Conservation (phyloP, 176 grass and related monocot genomes). For the Leersia perrieri region DNA sequence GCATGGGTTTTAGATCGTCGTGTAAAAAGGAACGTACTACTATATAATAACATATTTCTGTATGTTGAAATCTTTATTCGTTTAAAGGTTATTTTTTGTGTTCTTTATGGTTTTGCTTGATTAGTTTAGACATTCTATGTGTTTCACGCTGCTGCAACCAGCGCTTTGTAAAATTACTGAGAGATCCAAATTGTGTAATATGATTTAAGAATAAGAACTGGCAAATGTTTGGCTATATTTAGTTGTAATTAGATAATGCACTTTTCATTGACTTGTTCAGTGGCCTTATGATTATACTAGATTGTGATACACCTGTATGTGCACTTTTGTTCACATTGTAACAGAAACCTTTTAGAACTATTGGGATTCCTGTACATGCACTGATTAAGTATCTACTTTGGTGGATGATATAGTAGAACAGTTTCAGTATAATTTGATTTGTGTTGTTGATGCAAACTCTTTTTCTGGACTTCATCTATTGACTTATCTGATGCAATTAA, state of each 20-base stretch:
- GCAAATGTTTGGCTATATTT: background rate
- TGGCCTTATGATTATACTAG: background rate
- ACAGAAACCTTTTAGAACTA: background rate
- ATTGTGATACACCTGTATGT: background rate
- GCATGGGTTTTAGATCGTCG: too few relatives aligned
- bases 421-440: slow-evolving; percentile 4
- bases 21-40: too few relatives aligned
- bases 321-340: background rate
- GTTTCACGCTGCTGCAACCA: background rate
- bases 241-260: background rate
- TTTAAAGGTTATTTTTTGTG: background rate
- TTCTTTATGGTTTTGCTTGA: background rate
- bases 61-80: too few relatives aligned
- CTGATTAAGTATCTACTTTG: background rate
- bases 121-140: background rate
- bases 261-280: background rate
- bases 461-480: background rate
- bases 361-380: too few relatives aligned
- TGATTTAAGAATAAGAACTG: background rate
- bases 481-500: background rate
- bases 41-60: too few relatives aligned
- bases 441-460: background rate
- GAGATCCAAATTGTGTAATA: background rate
- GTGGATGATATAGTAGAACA: background rate
- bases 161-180: background rate